phyloP scores from a whole-genome alignment of 768 basidiomycete genomes.

The Galerina sulciceps region DNA sequence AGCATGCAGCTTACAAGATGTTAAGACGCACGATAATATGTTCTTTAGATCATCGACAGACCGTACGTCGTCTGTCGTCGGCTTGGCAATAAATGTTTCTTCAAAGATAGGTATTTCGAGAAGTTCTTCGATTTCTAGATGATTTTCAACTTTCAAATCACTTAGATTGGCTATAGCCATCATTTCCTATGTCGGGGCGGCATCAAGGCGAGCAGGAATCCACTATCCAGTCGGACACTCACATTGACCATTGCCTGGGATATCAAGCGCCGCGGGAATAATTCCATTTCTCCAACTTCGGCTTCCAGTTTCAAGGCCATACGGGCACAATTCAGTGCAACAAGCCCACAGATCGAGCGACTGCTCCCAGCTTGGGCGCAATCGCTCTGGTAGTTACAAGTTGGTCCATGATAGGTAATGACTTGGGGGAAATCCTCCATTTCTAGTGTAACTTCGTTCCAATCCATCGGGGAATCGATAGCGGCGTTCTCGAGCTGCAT shows the following conservation, averaged over 20 bases:
- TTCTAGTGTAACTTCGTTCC: neutral
- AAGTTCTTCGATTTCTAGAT: slow-evolving; percentile 17
- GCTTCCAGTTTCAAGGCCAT: slow-evolving; percentile 12
- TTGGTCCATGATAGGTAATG: slow-evolving; percentile 5
- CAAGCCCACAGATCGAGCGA: slow-evolving; percentile 7
- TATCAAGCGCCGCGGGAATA: slow-evolving; percentile 12
- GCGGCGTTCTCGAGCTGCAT: neutral
- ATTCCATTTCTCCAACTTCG: slow-evolving; percentile 4
- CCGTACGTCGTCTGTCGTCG: neutral
- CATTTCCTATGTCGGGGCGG: slow-evolving; percentile 7
- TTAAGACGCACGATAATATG: slow-evolving; percentile 8
- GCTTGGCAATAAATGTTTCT: slow-evolving; percentile 4
- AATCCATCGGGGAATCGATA: neutral
- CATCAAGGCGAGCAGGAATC: neutral
- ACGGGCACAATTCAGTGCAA: slow-evolving; percentile 18
- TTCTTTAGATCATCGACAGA: neutral
- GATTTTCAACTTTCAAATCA: neutral
- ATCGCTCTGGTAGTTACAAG: slow-evolving; percentile 5
- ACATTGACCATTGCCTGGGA: slow-evolving; percentile 20
- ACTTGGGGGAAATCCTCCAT: neutral
- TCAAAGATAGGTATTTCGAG: slow-evolving; percentile 25
- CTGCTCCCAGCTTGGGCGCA: slow-evolving; percentile 2
- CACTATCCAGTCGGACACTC: slow-evolving; percentile 2
- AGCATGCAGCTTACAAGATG: neutral
- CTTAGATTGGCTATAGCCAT: slow-evolving; percentile 5